Evolutionary conservation across 768 basidiomycete genomes (phyloP).

Genomic region (Rhodotorula sphaerocarpa): DNA sequence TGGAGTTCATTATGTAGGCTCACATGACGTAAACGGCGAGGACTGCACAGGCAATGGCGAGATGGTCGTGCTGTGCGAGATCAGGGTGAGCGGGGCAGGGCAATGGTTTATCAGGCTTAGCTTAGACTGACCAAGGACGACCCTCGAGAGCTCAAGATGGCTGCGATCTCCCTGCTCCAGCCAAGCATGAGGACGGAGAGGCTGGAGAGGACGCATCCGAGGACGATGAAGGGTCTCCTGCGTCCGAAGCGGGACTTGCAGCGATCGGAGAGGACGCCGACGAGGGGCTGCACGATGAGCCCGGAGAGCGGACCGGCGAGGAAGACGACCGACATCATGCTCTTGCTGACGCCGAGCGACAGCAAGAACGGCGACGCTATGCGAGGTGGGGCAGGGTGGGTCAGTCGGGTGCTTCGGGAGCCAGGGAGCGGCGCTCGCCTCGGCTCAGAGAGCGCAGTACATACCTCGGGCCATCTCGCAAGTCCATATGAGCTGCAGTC

Average conservation of each 20-base stretch:
- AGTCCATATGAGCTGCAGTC: slow-evolving; percentile 84
- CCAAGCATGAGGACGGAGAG: slow-evolving; percentile 72
- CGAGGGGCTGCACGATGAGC: slow-evolving; percentile 76
- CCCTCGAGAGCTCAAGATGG: slow-evolving; percentile 40
- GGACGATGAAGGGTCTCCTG: slow-evolving; percentile 74
- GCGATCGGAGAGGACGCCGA: slow-evolving; percentile 66
- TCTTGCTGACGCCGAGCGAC: slow-evolving; percentile 77
- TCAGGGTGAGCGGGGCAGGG: too few species aligned
- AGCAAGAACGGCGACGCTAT: slow-evolving; percentile 74
- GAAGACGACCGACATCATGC: slow-evolving; percentile 80
- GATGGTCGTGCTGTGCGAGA: slow-evolving; percentile 57
- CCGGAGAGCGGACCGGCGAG: slow-evolving; percentile 86
- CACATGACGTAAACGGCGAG: slow-evolving; percentile 56
- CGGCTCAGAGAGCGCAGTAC: neutral
- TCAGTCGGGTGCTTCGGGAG: too few species aligned
- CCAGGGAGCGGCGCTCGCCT: too few species aligned
- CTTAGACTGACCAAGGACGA: slow-evolving; percentile 11
- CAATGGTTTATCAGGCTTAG: too few species aligned
- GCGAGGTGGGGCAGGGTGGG: neutral
- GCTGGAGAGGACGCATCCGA: slow-evolving; percentile 59
- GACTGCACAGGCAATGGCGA: slow-evolving; percentile 73
- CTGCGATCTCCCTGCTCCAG: slow-evolving; percentile 64
- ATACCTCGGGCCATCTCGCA: slow-evolving; percentile 86
- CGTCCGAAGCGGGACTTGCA: slow-evolving; percentile 76
- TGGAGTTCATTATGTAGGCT: too few species aligned